Evolutionary conservation across 106 monocot genomes (phyloP).

Genomic region (Allium cepa): DNA sequence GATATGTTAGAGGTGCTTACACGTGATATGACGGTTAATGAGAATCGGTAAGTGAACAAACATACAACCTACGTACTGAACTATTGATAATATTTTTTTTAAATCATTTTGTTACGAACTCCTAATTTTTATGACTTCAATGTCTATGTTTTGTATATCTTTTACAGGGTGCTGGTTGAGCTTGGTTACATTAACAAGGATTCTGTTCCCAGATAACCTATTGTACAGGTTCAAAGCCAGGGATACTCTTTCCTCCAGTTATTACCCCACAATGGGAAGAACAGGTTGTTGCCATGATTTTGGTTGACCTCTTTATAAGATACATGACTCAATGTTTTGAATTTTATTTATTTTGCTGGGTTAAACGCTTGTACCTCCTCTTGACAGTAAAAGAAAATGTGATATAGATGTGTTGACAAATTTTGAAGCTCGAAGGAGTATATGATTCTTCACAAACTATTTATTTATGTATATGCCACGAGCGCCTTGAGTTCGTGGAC

Average conservation of each 20-base stretch:
- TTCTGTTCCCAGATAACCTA: slow-evolving; percentile 76
- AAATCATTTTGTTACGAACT: neutral
- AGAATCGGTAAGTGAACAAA: slow-evolving; percentile 67
- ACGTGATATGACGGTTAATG: slow-evolving; percentile 97
- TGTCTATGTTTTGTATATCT: neutral
- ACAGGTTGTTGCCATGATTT: slow-evolving; percentile 38
- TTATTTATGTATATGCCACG: slow-evolving; percentile 98
- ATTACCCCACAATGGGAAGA: slow-evolving; percentile 98
- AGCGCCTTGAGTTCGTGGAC: slow-evolving; percentile 88
- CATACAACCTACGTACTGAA: neutral
- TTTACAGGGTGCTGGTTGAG: slow-evolving; percentile 78
- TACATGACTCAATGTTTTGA: neutral
- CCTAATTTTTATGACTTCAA: neutral
- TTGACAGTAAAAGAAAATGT: slow-evolving; percentile 89
- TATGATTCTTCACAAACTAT: slow-evolving; percentile 93
- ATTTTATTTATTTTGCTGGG: slow-evolving; percentile 33
- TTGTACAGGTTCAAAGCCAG: slow-evolving; percentile 88
- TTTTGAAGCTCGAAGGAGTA: slow-evolving; percentile 88
- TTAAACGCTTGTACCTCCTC: slow-evolving; percentile 79
- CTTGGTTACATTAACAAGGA: slow-evolving; percentile 95
- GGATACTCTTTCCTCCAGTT: slow-evolving; percentile 72
- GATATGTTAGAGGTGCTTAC: slow-evolving; percentile 99
- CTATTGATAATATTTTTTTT: neutral
- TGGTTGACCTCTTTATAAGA: neutral
- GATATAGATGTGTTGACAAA: slow-evolving; percentile 90